Evolutionary conservation across 495 filamentous ascomycete species (phyloP).

Genomic region (Neurospora sp.): DNA sequence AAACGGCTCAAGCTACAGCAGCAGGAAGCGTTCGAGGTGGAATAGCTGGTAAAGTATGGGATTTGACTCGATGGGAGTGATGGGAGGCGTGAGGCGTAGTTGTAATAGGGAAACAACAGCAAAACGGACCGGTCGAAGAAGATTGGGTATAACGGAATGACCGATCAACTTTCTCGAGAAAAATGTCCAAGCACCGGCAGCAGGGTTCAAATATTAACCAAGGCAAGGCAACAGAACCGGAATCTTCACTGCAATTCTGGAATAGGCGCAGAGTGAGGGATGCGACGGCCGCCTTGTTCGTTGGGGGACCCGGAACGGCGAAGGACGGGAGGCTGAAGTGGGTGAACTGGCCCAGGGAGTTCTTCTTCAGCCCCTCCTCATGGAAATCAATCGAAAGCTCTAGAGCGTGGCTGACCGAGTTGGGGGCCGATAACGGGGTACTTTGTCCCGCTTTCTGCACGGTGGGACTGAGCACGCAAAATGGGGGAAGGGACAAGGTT

Average conservation of each 20-base stretch:
- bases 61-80: background rate
- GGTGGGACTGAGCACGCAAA: background rate
- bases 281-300: background rate
- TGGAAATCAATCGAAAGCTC: constrained; percentile 30
- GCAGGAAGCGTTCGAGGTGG: background rate
- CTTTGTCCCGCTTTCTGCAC: background rate
- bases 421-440: constrained; percentile 14
- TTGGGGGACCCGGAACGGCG: background rate
- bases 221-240: background rate
- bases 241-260: background rate
- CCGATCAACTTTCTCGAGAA: background rate
- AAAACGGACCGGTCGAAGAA: background rate
- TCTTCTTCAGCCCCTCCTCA: constrained; percentile 23
- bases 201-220: background rate
- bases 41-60: background rate
- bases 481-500: background rate
- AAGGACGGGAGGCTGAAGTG: background rate
- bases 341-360: background rate
- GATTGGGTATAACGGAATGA: background rate
- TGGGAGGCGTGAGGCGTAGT: background rate
- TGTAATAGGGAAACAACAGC: background rate
- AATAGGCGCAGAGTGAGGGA: background rate
- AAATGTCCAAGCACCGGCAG: background rate
- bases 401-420: constrained; percentile 22
- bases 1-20: background rate